A percentile compares a stretch with the other conserved stretches of the same genome.
Evolutionary conservation across 2,329 filamentous ascomycete genomes (phyloP).

Genomic region (Helotiales sp.): DNA sequence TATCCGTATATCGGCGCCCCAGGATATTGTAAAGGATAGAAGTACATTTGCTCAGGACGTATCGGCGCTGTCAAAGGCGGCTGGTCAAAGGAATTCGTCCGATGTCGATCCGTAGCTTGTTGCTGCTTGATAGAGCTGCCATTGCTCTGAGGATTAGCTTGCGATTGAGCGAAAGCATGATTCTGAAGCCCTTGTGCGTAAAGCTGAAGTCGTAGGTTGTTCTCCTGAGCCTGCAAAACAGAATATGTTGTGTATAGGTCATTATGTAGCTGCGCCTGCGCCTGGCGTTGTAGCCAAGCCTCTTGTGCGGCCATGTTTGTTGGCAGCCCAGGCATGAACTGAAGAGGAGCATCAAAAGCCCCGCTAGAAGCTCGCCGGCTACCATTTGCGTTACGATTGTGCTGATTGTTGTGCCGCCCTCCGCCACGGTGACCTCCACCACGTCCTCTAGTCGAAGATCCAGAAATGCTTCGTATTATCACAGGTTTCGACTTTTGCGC

Average conservation of each 20-base stretch:
- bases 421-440: constrained; percentile 17
- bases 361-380: constrained; percentile 35
- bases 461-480: constrained; percentile 56
- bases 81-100: constrained; percentile 64
- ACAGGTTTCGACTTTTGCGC: constrained; percentile 54
- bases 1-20: constrained; percentile 48
- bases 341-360: constrained; percentile 30
- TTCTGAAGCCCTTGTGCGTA: constrained; percentile 44
- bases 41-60: constrained; percentile 53
- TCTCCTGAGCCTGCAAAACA: constrained; percentile 45
- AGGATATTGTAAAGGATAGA: constrained; percentile 46
- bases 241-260: constrained; percentile 38
- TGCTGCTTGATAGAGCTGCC: constrained; percentile 36
- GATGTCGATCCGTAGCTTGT: constrained; percentile 49
- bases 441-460: constrained; percentile 42
- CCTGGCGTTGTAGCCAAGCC: constrained; percentile 35
- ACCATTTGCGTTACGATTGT: constrained; percentile 30
- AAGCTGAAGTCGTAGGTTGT: constrained; percentile 46
- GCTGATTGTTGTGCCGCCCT: constrained; percentile 27
- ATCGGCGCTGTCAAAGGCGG: constrained; percentile 59
- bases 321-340: constrained; percentile 25
- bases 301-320: constrained; percentile 31
- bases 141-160: constrained; percentile 35
- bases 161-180: constrained; percentile 42
- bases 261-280: constrained; percentile 37